Percentiles rank a stretch among this genome's conserved stretches.
Conservation (phyloP, 805 yeast species). For the Isabelozyma rhagii region DNA sequence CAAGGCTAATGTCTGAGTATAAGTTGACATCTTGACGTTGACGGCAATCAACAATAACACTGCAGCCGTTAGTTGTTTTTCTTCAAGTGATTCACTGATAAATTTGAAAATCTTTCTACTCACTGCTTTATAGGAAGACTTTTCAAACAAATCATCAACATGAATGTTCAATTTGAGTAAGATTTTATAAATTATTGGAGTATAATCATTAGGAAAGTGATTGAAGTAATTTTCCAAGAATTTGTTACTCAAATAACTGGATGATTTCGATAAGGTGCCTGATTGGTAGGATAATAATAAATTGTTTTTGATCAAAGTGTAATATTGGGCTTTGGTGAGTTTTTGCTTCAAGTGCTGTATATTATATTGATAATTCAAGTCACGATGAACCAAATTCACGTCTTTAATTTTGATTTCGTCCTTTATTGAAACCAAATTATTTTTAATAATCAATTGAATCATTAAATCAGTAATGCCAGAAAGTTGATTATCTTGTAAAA, state of each 20-base stretch:
- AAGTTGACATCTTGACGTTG: slow-evolving; percentile 16
- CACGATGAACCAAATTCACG: slow-evolving; percentile 29
- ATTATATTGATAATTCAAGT: slow-evolving; percentile 30
- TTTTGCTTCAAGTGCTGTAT: slow-evolving; percentile 29
- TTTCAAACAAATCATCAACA: slow-evolving; percentile 19
- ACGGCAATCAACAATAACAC: slow-evolving; percentile 26
- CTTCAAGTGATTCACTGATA: slow-evolving; percentile 3
- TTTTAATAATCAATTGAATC: slow-evolving; percentile 39
- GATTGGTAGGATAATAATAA: slow-evolving; percentile 38
- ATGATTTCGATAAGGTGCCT: slow-evolving; percentile 30
- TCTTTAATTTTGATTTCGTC: slow-evolving; percentile 14
- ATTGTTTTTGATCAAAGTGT: slow-evolving; percentile 41
- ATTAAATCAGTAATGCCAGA: slow-evolving; percentile 34
- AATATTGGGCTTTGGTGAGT: slow-evolving; percentile 37
- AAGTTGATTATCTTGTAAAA: slow-evolving; percentile 34
- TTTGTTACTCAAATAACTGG: slow-evolving; percentile 18
- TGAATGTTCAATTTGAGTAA: slow-evolving; percentile 26
- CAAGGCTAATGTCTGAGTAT: slow-evolving; percentile 27
- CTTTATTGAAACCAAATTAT: slow-evolving; percentile 38
- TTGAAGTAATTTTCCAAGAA: slow-evolving; percentile 15
- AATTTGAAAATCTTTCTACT: slow-evolving; percentile 19
- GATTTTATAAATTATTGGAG: slow-evolving; percentile 25
- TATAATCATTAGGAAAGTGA: slow-evolving; percentile 29
- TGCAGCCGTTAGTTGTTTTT: slow-evolving; percentile 16
- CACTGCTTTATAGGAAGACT: slow-evolving; percentile 9